A percentile compares a stretch with the other conserved stretches of the same genome.
These are phyloP conservation scores for Saccharomyces pastorianus DNA, from an alignment of 1,139 yeast species.

Conservation along the genomic window DNA sequence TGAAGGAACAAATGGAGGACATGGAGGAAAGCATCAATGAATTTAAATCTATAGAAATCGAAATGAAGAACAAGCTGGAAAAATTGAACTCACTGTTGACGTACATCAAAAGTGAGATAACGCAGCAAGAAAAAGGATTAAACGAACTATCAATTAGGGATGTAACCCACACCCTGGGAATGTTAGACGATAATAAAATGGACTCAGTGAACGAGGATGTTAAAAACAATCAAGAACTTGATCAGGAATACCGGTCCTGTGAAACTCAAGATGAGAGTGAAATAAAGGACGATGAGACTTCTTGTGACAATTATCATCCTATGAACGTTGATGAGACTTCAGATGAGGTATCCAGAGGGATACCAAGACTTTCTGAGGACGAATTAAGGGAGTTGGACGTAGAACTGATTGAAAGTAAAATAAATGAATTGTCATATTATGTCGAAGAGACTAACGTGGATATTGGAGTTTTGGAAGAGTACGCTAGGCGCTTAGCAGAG, in stretches of 20 bases:
- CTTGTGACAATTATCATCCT: constrained; percentile 7
- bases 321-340: constrained; percentile 24
- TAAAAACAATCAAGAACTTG: constrained; percentile 15
- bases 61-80: constrained; percentile 57
- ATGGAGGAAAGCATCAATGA: constrained; percentile 49
- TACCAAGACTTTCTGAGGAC: constrained; percentile 43
- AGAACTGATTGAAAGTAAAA: constrained; percentile 43
- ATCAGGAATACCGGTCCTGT: constrained; percentile 4
- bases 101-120: constrained; percentile 37
- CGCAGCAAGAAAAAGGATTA: constrained; percentile 36
- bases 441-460: constrained; percentile 58
- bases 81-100: constrained; percentile 41
- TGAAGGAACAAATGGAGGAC: constrained; percentile 43
- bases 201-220: constrained; percentile 4
- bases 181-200: constrained; percentile 8
- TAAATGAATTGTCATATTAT: constrained; percentile 48
- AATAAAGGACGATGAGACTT: constrained; percentile 7
- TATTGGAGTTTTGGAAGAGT: constrained; percentile 68
- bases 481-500: constrained; percentile 59
- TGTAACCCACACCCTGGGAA: constrained; percentile 29
- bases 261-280: constrained; percentile 13
- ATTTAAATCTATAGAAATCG: constrained; percentile 62
- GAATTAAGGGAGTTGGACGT: constrained; percentile 47
- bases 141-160: constrained; percentile 44
- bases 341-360: constrained; percentile 12